phyloP scores from a whole-genome alignment of 164 flowering plant species.

The Nymphaea colorata region DNA sequence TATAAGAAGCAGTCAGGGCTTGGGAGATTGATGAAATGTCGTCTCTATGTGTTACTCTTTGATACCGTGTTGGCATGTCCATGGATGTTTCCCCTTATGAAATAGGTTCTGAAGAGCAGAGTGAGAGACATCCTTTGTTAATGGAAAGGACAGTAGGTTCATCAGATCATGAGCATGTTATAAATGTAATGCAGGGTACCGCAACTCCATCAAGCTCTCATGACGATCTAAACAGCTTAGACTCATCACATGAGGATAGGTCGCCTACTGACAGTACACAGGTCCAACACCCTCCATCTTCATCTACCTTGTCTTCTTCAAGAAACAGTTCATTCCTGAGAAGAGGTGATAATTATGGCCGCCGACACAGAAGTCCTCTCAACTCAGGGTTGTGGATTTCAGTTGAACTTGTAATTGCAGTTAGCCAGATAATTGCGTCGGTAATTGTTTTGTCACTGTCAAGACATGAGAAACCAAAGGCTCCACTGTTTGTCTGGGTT shows the following conservation, averaged over 20 bases:
- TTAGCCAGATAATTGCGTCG: constrained; percentile 58
- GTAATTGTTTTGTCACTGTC: constrained; percentile 30
- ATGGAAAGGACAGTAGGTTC: constrained; percentile 50
- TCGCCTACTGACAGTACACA: constrained; percentile 4
- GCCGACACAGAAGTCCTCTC: constrained; percentile 62
- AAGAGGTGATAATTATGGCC: constrained; percentile 46
- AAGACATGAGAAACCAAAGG: constrained; percentile 36
- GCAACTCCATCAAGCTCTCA: constrained; percentile 29
- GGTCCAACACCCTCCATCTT: constrained; percentile 15
- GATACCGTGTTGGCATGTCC: constrained; percentile 23
- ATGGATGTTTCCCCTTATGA: constrained; percentile 46
- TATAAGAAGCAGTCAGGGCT: not conserved
- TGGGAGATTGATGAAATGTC: not conserved
- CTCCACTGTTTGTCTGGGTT: constrained; percentile 45
- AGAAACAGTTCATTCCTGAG: constrained; percentile 19
- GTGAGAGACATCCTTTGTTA: constrained; percentile 33
- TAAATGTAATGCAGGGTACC: constrained; percentile 45
- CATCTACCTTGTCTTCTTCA: constrained; percentile 20
- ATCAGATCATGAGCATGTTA: constrained; percentile 33
- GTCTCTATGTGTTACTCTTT: constrained; percentile 7
- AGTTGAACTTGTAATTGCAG: constrained; percentile 48
- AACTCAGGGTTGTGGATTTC: constrained; percentile 81
- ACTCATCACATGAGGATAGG: constrained; percentile 17
- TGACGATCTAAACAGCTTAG: constrained; percentile 3
- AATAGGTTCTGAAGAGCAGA: constrained; percentile 23